phyloP scores from a whole-genome alignment of 495 filamentous ascomycete species.

The Penicillium paradoxum region DNA sequence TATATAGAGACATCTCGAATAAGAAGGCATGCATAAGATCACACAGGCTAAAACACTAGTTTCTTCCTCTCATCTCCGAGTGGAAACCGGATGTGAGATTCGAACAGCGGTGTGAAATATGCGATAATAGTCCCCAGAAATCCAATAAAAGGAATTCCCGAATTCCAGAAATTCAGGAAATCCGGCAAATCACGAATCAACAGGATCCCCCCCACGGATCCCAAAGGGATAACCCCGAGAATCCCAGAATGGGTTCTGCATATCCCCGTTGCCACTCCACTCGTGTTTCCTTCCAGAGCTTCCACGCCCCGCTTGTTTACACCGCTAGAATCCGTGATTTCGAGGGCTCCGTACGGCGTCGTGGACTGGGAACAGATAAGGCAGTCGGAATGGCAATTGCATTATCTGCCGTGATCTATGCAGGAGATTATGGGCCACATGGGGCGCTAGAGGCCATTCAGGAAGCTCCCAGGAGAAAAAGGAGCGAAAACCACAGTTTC shows the following conservation, averaged over 20 bases:
- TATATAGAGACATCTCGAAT: too few species aligned
- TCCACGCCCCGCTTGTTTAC: not conserved
- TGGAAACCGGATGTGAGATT: not conserved
- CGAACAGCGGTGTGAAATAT: constrained; percentile 4
- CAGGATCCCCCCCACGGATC: not conserved
- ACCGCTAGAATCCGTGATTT: not conserved
- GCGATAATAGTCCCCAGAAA: not conserved
- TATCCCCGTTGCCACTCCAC: not conserved
- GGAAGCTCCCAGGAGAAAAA: not conserved
- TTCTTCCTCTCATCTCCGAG: constrained; percentile 11
- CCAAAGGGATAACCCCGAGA: not conserved
- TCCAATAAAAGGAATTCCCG: not conserved
- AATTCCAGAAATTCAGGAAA: too few species aligned
- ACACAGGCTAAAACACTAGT: constrained; percentile 7
- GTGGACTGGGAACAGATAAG: constrained; percentile 10
- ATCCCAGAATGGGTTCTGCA: too few species aligned
- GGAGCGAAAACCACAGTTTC: too few species aligned
- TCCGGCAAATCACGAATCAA: too few species aligned
- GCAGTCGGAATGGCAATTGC: constrained; percentile 21
- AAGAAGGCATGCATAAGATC: not conserved
- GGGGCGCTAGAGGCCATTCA: not conserved
- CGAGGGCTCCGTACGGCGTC: too few species aligned
- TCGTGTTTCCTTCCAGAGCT: not conserved
- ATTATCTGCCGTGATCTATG: constrained; percentile 26
- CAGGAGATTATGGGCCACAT: constrained; percentile 7